A percentile compares a stretch with the other conserved stretches of the same genome.
These are phyloP conservation scores for Polymyxa betae DNA, from an alignment of 208 protist species.

Conservation along the genomic window DNA sequence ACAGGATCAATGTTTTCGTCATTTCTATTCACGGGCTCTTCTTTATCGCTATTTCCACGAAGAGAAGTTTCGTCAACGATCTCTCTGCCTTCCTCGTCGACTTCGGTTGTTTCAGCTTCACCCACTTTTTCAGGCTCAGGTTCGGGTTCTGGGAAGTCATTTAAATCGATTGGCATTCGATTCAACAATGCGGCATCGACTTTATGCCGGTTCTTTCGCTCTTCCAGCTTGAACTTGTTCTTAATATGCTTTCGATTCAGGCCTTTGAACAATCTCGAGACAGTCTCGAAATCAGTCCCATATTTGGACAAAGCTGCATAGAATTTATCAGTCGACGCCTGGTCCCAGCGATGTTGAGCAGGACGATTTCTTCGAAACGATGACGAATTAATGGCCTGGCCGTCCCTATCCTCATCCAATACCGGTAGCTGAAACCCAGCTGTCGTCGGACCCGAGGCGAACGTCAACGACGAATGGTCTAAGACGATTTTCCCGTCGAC, in stretches of 20 bases:
- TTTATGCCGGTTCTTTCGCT: neutral
- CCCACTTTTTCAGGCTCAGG: neutral
- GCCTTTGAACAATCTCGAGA: slow-evolving; percentile 56
- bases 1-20: no score
- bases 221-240: slow-evolving; percentile 60
- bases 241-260: slow-evolving; percentile 54
- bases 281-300: slow-evolving; percentile 60
- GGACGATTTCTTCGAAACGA: neutral
- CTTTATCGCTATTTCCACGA: no score
- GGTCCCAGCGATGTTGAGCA: slow-evolving; percentile 8
- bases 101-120: neutral
- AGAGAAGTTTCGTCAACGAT: neutral
- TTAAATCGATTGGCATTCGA: slow-evolving; percentile 47
- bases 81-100: neutral
- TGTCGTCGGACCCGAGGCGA: neutral
- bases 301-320: slow-evolving; percentile 54
- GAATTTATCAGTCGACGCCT: slow-evolving; percentile 51
- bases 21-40: no score
- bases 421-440: neutral
- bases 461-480: slow-evolving; percentile 47
- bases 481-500: slow-evolving; percentile 27
- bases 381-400: neutral
- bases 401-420: neutral
- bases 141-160: no score
- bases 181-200: neutral